Conservation (phyloP, 2,329 filamentous ascomycete genomes). For the Alternaria consortialis region DNA sequence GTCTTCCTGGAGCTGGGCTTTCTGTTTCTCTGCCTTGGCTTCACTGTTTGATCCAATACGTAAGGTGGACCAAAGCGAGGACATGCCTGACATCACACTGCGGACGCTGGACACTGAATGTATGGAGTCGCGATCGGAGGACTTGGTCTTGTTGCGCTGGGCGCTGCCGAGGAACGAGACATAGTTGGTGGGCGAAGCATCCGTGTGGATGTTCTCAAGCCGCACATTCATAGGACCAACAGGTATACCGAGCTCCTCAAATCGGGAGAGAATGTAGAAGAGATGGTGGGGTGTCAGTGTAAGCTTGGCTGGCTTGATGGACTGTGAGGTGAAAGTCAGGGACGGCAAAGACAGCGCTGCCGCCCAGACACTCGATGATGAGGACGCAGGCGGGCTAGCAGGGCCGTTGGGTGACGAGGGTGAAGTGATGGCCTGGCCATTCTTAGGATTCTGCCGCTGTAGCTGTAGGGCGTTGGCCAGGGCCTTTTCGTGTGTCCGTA, state of each 20-base stretch:
- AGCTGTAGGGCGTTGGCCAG: conserved; percentile 94
- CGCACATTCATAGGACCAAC: conserved; percentile 97
- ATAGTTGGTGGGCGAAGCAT: conserved; percentile 86
- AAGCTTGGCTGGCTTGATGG: conserved; percentile 87
- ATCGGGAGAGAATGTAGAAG: conserved; percentile 93
- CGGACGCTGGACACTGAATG: conserved; percentile 96
- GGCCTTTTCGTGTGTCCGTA: conserved; percentile 96
- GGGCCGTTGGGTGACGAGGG: conserved; percentile 51
- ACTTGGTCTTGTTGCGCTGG: conserved; percentile 79
- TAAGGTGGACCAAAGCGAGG: conserved; percentile 87
- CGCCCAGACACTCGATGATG: conserved; percentile 74
- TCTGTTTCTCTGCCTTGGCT: conserved; percentile 88
- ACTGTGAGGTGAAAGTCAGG: conserved; percentile 84
- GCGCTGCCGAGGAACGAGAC: conserved; percentile 92
- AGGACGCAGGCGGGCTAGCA: conserved; percentile 62
- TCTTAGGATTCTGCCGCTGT: conserved; percentile 74
- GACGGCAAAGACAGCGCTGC: conserved; percentile 87
- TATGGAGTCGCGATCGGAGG: conserved; percentile 87
- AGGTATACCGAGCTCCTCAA: conserved; percentile 88
- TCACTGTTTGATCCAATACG: conserved; percentile 82
- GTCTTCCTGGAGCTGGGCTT: conserved; percentile 83
- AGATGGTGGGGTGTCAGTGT: conserved; percentile 95
- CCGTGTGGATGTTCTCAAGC: conserved; percentile 91
- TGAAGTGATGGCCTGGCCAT: conserved; percentile 61
- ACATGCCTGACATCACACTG: conserved; percentile 98